Percentiles rank a stretch among this genome's conserved stretches.
Evolutionary conservation across 2,329 filamentous ascomycete species (phyloP).

Genomic region (Scytalidium lignicola): DNA sequence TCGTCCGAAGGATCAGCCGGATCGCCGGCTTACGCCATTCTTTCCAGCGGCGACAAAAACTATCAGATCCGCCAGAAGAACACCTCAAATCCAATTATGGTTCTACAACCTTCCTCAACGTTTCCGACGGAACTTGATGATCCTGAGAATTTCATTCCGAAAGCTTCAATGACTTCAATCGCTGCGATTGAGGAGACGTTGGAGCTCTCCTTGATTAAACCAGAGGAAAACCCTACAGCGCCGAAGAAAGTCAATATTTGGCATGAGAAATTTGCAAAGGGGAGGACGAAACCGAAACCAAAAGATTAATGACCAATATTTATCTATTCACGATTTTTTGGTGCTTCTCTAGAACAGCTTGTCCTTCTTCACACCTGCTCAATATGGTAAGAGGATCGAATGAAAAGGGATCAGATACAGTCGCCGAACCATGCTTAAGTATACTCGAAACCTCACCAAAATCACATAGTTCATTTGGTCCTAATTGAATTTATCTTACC

Average conservation of each 20-base stretch:
- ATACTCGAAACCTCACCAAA: too few relatives aligned
- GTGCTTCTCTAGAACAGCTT: too few relatives aligned
- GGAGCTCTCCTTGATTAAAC: conserved; percentile 46
- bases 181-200: conserved; percentile 58
- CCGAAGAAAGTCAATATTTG: conserved; percentile 41
- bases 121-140: conserved; percentile 15
- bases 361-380: too few relatives aligned
- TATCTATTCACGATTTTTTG: background rate
- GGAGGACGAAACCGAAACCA: conserved; percentile 16
- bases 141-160: conserved; percentile 21
- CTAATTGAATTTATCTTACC: too few relatives aligned
- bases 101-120: conserved; percentile 37
- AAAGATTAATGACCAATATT: conserved; percentile 5
- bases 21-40: conserved; percentile 42
- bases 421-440: too few relatives aligned
- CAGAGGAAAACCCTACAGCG: conserved; percentile 19
- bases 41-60: conserved; percentile 45
- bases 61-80: conserved; percentile 62
- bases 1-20: conserved; percentile 10
- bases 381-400: too few relatives aligned
- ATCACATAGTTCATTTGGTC: too few relatives aligned
- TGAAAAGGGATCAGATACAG: too few relatives aligned
- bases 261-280: conserved; percentile 52
- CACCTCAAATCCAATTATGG: conserved; percentile 60
- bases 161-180: conserved; percentile 40